Percentiles rank a stretch among this genome's conserved stretches.
phyloP scores from a whole-genome alignment of 805 yeast genomes.

The Cyberlindnera mycetangii region DNA sequence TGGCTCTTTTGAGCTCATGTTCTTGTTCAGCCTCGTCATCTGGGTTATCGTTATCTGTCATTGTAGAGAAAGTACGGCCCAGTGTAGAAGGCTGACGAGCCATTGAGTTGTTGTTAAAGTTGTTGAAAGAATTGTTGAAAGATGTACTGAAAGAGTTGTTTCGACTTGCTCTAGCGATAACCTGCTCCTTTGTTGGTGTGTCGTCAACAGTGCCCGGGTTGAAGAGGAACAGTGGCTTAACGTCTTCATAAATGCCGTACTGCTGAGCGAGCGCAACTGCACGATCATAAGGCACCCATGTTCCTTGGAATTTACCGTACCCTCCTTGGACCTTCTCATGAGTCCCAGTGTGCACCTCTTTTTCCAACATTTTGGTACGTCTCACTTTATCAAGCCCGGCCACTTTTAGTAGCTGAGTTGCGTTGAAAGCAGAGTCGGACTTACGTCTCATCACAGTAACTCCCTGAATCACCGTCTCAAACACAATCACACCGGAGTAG shows the following conservation, averaged over 20 bases:
- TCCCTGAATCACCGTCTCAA: conserved; percentile 65
- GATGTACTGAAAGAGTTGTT: conserved; percentile 2
- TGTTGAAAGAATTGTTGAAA: conserved; percentile 14
- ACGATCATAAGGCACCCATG: conserved; percentile 75
- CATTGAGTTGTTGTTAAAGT: conserved; percentile 15
- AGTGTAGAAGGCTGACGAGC: conserved; percentile 25
- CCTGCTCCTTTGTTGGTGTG: conserved; percentile 50
- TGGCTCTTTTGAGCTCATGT: conserved; percentile 9
- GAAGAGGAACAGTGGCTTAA: conserved; percentile 60
- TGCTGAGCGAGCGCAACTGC: conserved; percentile 57
- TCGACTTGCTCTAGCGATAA: conserved; percentile 30
- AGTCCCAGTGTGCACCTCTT: conserved; percentile 62
- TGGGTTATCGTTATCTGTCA: conserved; percentile 33
- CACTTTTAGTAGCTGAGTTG: conserved; percentile 75
- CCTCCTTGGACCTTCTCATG: conserved; percentile 86
- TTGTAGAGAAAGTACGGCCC: conserved; percentile 28
- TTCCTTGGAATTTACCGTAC: conserved; percentile 80
- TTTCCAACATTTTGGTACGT: conserved; percentile 70
- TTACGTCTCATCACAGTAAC: conserved; percentile 77
- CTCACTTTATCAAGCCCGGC: conserved; percentile 77
- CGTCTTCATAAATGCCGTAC: conserved; percentile 57
- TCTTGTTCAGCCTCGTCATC: conserved; percentile 12
- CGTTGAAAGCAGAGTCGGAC: conserved; percentile 77
- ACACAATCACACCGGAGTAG: conserved; percentile 79
- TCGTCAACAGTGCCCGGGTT: conserved; percentile 35